Conservation (phyloP, 345 rosid species). For the Hirschfeldia incana region DNA sequence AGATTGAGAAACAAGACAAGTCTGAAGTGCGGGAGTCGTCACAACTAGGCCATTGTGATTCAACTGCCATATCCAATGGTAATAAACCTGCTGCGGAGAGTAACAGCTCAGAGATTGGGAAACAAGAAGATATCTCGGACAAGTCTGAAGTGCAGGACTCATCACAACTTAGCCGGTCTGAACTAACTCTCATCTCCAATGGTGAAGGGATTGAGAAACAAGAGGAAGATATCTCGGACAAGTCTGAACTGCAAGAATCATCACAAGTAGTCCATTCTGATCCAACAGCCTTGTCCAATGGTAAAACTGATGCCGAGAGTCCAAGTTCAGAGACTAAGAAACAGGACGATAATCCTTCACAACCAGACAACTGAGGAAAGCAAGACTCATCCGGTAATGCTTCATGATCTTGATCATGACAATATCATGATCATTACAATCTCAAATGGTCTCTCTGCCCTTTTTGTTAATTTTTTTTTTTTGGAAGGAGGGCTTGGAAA, state of each 20-base stretch:
- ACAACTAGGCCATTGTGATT: conserved; percentile 37
- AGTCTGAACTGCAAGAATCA: conserved; percentile 22
- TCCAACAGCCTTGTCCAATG: conserved; percentile 25
- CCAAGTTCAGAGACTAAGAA: conserved; percentile 21
- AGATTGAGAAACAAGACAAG: conserved; percentile 27
- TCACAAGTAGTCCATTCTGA: conserved; percentile 37
- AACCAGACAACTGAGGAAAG: conserved; percentile 21
- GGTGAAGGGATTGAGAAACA: conserved; percentile 32
- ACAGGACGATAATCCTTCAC: not conserved
- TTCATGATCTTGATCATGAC: not conserved
- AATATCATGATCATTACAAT: conserved; percentile 21
- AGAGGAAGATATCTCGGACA: conserved; percentile 7
- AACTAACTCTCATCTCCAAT: conserved; percentile 7
- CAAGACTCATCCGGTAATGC: conserved; percentile 16
- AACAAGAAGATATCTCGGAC: not conserved
- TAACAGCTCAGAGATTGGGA: conserved; percentile 19
- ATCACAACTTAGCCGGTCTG: conserved; percentile 21
- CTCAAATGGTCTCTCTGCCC: conserved; percentile 30
- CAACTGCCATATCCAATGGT: conserved; percentile 27
- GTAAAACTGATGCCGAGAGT: conserved; percentile 27
- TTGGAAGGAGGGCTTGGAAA: conserved; percentile 37
- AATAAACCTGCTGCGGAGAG: conserved; percentile 21
- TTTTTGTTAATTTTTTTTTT: conserved; percentile 36
- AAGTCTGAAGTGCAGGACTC: not conserved
- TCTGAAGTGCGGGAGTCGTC: conserved; percentile 23